Percentiles rank a stretch among this genome's conserved stretches.
phyloP scores from a whole-genome alignment of 208 protist genomes.

The Acanthamoeba sp. region DNA sequence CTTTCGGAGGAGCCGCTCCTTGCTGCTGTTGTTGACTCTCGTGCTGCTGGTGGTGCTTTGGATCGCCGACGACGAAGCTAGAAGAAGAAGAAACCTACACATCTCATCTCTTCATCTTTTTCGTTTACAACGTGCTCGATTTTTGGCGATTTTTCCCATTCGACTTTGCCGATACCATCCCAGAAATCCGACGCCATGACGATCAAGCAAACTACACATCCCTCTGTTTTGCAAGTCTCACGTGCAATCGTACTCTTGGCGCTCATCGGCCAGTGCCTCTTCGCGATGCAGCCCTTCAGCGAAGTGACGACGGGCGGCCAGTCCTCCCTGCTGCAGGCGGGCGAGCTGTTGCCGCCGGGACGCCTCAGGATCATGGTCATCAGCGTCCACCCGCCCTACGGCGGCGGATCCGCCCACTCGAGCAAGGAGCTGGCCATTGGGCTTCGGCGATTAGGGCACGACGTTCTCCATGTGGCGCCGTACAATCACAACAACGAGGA shows the following conservation, averaged over 20 bases:
- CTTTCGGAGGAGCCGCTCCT: constrained; percentile 15
- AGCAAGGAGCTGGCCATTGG: constrained; percentile 28
- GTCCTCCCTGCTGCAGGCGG: not conserved
- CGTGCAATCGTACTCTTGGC: not conserved
- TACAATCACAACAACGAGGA: constrained; percentile 15
- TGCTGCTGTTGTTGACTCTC: not conserved
- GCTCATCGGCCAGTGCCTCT: constrained; percentile 30
- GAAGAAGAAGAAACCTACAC: too few species aligned
- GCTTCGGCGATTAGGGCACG: not conserved
- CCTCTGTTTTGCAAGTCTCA: not conserved
- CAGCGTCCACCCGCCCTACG: constrained; percentile 49
- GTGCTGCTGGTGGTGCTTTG: not conserved
- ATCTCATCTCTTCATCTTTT: too few species aligned
- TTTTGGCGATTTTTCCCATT: too few species aligned
- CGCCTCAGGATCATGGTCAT: constrained; percentile 13
- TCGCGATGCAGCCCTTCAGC: constrained; percentile 46
- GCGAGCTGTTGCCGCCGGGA: not conserved
- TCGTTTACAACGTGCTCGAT: too few species aligned
- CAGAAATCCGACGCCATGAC: not conserved
- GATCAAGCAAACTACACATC: not conserved
- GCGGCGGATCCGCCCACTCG: constrained; percentile 31
- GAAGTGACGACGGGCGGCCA: not conserved
- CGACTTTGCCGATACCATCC: too few species aligned
- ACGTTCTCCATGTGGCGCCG: constrained; percentile 30
- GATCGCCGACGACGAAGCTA: not conserved